These are phyloP conservation scores for Dactylellina cionopaga DNA, from an alignment of 2,329 filamentous ascomycete species.

Conservation along the genomic window DNA sequence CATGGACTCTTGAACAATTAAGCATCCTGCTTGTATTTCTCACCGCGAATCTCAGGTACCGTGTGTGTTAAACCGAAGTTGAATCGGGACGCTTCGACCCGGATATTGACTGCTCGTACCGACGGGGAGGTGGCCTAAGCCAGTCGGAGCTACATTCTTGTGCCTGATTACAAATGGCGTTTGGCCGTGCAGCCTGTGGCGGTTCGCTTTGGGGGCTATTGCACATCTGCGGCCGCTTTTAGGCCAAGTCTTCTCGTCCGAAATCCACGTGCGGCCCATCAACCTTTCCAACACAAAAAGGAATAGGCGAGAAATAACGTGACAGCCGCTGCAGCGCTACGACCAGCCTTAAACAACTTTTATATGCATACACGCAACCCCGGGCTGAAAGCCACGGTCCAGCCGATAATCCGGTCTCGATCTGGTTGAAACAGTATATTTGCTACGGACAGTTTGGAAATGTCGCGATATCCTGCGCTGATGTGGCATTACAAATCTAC, in stretches of 20 bases:
- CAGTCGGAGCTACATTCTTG: not conserved
- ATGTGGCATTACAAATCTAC: conserved; percentile 20
- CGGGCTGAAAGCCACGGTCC: not conserved
- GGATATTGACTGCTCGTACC: no score
- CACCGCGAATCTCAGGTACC: no score
- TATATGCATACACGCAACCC: no score
- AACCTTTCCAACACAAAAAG: conserved; percentile 10
- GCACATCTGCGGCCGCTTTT: not conserved
- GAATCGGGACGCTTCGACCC: no score
- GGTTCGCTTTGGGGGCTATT: conserved; percentile 1
- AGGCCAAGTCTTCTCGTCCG: conserved; percentile 23
- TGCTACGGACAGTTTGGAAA: not conserved
- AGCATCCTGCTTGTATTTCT: no score
- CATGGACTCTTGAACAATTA: no score
- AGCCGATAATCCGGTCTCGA: not conserved
- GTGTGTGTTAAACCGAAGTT: no score
- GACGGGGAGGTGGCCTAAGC: not conserved
- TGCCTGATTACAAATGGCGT: conserved; percentile 35
- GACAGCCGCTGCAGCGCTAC: conserved; percentile 5
- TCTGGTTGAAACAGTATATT: not conserved
- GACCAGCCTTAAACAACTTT: conserved; percentile 8
- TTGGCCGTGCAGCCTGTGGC: not conserved
- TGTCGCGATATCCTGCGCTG: conserved; percentile 14
- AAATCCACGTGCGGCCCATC: conserved; percentile 39
- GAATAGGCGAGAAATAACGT: conserved; percentile 6